These are phyloP conservation scores for Colletotrichum sp. DNA, from an alignment of 2,329 filamentous ascomycete species.

Conservation along the genomic window DNA sequence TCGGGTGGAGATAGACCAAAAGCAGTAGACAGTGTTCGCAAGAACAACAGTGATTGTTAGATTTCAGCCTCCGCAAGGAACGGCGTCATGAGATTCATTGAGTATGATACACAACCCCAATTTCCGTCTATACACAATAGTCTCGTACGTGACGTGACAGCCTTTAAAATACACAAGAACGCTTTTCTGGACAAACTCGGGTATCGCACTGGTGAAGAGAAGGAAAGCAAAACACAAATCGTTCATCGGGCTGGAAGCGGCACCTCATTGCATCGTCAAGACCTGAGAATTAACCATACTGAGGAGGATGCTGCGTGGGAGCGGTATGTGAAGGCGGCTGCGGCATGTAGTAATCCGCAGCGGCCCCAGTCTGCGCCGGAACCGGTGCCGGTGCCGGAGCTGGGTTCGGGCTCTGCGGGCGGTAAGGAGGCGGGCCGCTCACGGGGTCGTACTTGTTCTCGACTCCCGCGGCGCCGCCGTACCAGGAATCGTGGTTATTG, in stretches of 20 bases:
- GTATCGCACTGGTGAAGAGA: neutral
- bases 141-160: neutral
- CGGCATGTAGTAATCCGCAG: constrained; percentile 13
- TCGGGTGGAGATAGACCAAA: neutral
- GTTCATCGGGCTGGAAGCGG: neutral
- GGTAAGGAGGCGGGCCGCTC: neutral
- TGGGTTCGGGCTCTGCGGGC: neutral
- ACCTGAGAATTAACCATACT: neutral
- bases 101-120: neutral
- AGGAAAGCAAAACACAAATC: neutral
- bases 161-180: neutral
- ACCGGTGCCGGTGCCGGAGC: neutral
- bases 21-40: neutral
- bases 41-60: neutral
- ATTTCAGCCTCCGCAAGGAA: neutral
- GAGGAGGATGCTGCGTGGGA: constrained; percentile 8
- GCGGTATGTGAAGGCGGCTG: constrained; percentile 6
- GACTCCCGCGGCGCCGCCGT: neutral
- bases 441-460: constrained; percentile 10
- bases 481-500: neutral
- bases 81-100: neutral
- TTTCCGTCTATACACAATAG: neutral
- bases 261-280: neutral
- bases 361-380: neutral
- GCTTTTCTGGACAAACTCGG: neutral